Evolutionary conservation across 352 stramenopile genomes (phyloP).

Genomic region (Globisporangium nodosum): DNA sequence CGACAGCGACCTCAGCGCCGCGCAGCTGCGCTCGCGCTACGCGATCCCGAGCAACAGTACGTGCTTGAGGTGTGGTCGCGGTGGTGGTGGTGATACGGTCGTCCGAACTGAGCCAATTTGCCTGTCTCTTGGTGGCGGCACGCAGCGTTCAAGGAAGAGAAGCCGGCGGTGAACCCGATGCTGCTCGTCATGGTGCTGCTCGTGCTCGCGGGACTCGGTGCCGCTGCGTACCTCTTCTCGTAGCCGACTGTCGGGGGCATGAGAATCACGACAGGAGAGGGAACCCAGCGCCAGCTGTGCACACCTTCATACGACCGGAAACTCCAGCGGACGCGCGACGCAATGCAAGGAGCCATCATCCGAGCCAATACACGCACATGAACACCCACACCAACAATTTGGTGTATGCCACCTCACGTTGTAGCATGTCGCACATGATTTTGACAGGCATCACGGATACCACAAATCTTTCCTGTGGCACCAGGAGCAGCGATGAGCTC

Average conservation of each 20-base stretch:
- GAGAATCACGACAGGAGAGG: background rate
- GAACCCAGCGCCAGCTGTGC: background rate
- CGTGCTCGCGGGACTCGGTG: conserved; percentile 41
- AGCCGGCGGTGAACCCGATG: conserved; percentile 34
- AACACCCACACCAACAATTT: background rate
- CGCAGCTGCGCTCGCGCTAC: conserved; percentile 72
- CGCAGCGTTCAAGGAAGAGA: conserved; percentile 65
- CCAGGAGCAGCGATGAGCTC: background rate
- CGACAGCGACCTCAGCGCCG: conserved; percentile 72
- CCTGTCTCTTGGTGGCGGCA: background rate
- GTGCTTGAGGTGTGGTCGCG: conserved; percentile 6
- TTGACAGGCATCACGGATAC: background rate
- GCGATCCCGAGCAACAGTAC: conserved; percentile 79
- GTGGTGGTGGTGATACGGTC: too few species aligned
- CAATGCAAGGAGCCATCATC: background rate
- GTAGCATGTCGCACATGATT: background rate
- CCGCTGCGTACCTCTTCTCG: conserved; percentile 49
- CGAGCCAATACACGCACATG: background rate
- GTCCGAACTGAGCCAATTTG: background rate
- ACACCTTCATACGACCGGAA: background rate
- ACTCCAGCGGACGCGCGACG: background rate
- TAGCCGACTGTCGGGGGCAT: conserved; percentile 5
- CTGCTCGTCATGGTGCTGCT: conserved; percentile 48
- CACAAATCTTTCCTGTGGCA: background rate
- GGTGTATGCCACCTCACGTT: background rate